Evolutionary conservation across 1,284 basidiomycete species (phyloP).

Genomic region (Phylloporus sp.): DNA sequence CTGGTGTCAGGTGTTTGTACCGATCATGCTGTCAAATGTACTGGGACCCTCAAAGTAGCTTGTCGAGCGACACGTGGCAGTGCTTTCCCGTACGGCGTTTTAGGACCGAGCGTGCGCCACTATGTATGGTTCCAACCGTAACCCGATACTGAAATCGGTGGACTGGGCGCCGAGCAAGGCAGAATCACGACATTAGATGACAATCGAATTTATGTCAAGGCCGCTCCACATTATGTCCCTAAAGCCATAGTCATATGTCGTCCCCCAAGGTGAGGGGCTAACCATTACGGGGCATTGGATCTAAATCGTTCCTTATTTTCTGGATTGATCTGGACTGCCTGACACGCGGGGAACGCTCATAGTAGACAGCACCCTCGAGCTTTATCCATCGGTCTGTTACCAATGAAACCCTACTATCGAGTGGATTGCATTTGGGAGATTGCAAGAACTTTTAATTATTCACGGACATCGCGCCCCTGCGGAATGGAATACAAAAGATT

Average conservation of each 20-base stretch:
- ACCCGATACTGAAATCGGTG: neutral
- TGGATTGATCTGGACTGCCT: neutral
- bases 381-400: neutral
- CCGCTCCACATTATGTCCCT: neutral
- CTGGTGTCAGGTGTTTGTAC: no score
- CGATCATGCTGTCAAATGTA: no score
- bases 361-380: neutral
- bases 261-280: neutral
- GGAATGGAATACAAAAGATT: neutral
- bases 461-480: neutral
- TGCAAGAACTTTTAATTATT: neutral
- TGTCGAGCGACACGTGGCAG: no score
- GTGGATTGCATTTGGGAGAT: neutral
- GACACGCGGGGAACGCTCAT: no score
- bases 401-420: neutral
- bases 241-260: neutral
- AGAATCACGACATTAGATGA: neutral
- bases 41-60: no score
- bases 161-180: neutral
- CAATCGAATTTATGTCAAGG: neutral
- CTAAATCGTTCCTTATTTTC: neutral
- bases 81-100: no score
- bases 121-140: neutral
- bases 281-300: neutral
- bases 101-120: neutral